These are phyloP conservation scores for Brettanomyces sp. DNA, from an alignment of 805 yeast species.

Conservation along the genomic window DNA sequence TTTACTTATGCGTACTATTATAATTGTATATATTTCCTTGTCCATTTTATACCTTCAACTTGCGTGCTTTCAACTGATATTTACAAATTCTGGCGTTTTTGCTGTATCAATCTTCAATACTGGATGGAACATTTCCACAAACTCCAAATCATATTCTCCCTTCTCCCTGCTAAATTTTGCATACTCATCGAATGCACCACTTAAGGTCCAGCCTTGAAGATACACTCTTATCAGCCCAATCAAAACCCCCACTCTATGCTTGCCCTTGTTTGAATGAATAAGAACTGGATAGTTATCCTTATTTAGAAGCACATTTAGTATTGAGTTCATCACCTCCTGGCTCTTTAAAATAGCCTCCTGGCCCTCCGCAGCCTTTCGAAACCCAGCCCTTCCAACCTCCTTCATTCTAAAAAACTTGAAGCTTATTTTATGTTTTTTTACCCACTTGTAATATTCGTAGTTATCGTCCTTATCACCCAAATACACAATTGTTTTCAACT, in stretches of 20 bases:
- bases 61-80: constrained; percentile 7
- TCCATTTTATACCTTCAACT: neutral
- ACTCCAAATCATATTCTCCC: constrained; percentile 85
- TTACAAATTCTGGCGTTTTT: constrained; percentile 57
- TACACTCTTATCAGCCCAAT: constrained; percentile 85
- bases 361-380: neutral
- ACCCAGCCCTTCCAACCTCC: constrained; percentile 9
- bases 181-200: constrained; percentile 91
- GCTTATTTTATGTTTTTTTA: constrained; percentile 32
- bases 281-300: constrained; percentile 75
- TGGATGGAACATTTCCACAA: constrained; percentile 76
- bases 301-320: constrained; percentile 48
- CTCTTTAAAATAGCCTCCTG: constrained; percentile 59
- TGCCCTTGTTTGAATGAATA: constrained; percentile 94
- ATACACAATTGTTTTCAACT: constrained; percentile 72
- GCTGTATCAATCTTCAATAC: constrained; percentile 36
- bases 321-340: constrained; percentile 45
- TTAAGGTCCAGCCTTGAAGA: constrained; percentile 86
- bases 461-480: constrained; percentile 67
- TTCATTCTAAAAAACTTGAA: constrained; percentile 56
- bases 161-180: constrained; percentile 89
- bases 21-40: neutral
- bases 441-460: constrained; percentile 63
- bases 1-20: constrained; percentile 52
- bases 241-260: constrained; percentile 87